Evolutionary conservation across 108 stramenopile genomes (phyloP), one percentile per base, ranked within the genome.

Genomic region (Skeletonema potamos): DNA sequence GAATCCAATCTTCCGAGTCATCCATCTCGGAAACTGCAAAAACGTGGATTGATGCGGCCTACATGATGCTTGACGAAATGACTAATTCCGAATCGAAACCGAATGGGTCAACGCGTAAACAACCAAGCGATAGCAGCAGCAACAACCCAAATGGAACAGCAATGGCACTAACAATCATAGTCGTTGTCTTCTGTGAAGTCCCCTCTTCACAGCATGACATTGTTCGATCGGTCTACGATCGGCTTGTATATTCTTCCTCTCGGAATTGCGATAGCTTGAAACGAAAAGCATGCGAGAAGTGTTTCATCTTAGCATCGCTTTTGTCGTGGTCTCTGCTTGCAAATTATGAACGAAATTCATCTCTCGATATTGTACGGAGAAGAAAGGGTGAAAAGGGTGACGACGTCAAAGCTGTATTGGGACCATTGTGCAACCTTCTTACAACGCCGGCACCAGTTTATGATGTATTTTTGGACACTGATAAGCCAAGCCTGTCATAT

Each of bases 11-110:
- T 17, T 67, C 44, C 18, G 55, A 59, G 22, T 67, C 68, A 26
- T 57, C 62, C 32, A 43, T 58, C 15, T 62, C 68, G 13, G 76
- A 77, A 43, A 63, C 68, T 36, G 62, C 76, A 12, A 62, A 43
- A 65, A 70, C 76, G 27, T 77, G 76, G 76, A 56, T 77, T 58
- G 76, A 77, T 17, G 68, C 76, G 22, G 68, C 76, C 6, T 70
- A 43, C 44, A 77, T 70, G 76, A 57, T 77, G 11, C 68, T 77
- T 11, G 68, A 77, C 44, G 76, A 77, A 36, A 60, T 24, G 28
- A 46, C 27, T 11, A 48, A 34, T 32, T 61, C 58, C 12, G 20
- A 34, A 64, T 30, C 44, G 18, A 37, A 37, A n/a, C 41, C 43
- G 48, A 68, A 37, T 43, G 48, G 20, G 20, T 22, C 48, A 4